Evolutionary conservation across 2,329 filamentous ascomycete species (phyloP), one percentile per base, ranked within the genome.

Genomic region (Eutypa lata): DNA sequence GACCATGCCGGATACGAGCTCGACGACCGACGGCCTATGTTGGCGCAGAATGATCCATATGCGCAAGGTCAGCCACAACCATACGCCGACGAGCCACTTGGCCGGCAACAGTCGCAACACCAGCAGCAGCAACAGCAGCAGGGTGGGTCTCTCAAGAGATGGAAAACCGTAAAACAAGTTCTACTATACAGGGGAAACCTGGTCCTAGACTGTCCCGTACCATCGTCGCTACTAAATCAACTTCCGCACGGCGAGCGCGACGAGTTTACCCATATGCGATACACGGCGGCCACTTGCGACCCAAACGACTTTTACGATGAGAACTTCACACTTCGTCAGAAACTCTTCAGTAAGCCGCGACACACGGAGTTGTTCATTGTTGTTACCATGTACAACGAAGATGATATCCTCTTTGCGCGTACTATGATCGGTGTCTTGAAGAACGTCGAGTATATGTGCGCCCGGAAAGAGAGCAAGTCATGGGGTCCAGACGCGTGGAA

Each of bases 381-480:
- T 68, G 79, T 99, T 56, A 99, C 94, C 63, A 97, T 97, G 94
- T 97, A 97, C 77, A 99, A 99, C 72, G 94, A 99, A 73, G 90
- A 97, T 72, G 94, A 97, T 68, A 90, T 96, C 63, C 85, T 91
- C 67, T 99, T 99, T 64, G 97, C 94, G 7, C 85, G 94, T 46
- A 99, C 94, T 1, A 97, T 99, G 93, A 91, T 97, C 70, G 94
- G 93, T 51, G 90, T 99, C 52, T 96, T 99, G 90, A 91, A 95
- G 71, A 99, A 99, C 69, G 93, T 99, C 64, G 86, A 90, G 14
- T 94, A 97, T 70, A 97, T 99, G 73, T 99, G 94, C 77, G 91
- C 88, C 19, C 87, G 94, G 50, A 89, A 87, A 51, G 93, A 94
- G 70, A 96, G 91, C 6, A 84, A 94, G 54, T 97, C 92, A 0